Base-by-base conservation (phyloP, 1,284 basidiomycete species). In the Salmacisia buchloeana region DNA sequence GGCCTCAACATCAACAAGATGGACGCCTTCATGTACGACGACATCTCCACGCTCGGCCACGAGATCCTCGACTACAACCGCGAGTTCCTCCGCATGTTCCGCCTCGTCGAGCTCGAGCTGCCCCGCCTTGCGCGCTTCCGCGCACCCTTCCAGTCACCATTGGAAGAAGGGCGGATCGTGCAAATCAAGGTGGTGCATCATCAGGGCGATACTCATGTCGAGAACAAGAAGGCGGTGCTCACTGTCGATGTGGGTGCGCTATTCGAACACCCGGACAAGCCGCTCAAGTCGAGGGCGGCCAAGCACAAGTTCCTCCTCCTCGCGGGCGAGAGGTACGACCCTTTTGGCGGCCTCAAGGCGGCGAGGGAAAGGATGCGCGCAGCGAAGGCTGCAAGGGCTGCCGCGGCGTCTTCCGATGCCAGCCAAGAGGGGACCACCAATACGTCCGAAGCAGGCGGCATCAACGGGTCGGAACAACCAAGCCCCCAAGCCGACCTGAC, bases 291-390 rank as follows among this genome's bases (percentile, higher is more conserved):
- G 12, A 18, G 7, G 9, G 60, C 64, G 29, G 69, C 72, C 15
- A 76, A 77, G 73, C 72, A 73, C 71, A 82, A 81, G 71, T 75
- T 82, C 69, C 70, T 80, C 25, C 70, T 82, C 29, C 69, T 82
- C 12, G 79, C 80, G 25, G 81, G 81, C 13, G 62, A 69, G 27
- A 45, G 76, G 57, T 77, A 64, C 66, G 60, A 69, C 33, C 59
- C 61, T 34, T 43, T 54, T 18, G 43, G 35, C 18, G 49, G 59
- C 43, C 49, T 60, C 27, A 52, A 60, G 27, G 49, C 39, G 18
- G 59, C 43, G 25, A 46, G 43, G 6, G 41, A 61, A 27, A 33
- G 27, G 25, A 13, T 57, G 31, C 41, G 54, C 21, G 34, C 52
- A 9, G 25, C 23, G 7, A 13, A 7, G 27, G n/a, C 43, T 38